Evolutionary conservation across 176 grass and related monocot species (phyloP), one percentile per base, ranked within the genome.

Genomic region (Rhipidocladum racemiflorum): DNA sequence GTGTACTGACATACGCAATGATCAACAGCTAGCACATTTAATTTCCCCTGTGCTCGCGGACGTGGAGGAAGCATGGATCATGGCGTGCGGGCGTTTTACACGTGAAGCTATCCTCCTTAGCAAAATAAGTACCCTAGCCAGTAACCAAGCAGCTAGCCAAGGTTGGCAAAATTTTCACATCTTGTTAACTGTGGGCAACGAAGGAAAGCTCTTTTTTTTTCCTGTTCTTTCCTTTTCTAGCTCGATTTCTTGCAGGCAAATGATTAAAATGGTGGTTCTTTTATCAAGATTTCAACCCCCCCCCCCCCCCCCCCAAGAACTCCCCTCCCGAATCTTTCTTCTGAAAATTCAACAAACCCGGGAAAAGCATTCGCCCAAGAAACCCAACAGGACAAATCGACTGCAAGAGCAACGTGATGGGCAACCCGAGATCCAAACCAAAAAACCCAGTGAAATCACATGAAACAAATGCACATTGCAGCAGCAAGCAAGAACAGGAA

Each of bases 141-240:
- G 8, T 48, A 55, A 27, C 30, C 61, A 67, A 79, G 44, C 62
- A 70, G 55, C 40, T 62, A 72, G 40, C 40, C 66, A 48, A 18
- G 80, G 55, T 82, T 62, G 80, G 55, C 59, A 43, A 72, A 32
- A 72, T 54, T 49, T 82, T 46, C 44, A 53, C 81, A 83, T 83
- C 70, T 50, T 51, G 17, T 62, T 28, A 45, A 59, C 14, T 63
- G 20, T 54, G 21, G 17, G n/a, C 51, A 60, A 40, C 43, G 55
- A 73, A 83, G 62, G 43, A 36, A 38, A 39, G 42, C 45, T 64
- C 23, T 53, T 49, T 23, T 27, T 50, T 60, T 3, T 34, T 42
- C 16, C 36, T 16, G 18, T 16, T 55, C 63, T 78, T 16, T 65
- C 5, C 46, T 83, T 73, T 62, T 46, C 55, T 64, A 60, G 39